Base-by-base conservation (phyloP, 2,329 filamentous ascomycete genomes). In the Sclerotinia trifoliorum region DNA sequence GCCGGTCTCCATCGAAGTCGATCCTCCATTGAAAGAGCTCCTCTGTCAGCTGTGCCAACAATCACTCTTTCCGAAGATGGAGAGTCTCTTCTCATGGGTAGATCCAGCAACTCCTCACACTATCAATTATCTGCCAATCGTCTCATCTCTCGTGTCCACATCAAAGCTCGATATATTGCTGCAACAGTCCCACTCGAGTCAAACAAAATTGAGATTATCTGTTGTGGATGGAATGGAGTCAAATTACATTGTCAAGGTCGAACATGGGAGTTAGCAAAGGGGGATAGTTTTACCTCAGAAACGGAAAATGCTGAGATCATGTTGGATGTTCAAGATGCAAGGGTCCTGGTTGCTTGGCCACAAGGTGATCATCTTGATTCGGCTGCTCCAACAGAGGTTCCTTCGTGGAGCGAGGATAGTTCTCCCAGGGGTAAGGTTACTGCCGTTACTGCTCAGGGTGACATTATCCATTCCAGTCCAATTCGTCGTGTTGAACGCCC, bases 31-130 rank as follows among this genome's bases (percentile, higher is more conserved):
- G 93, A 79, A 81, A 90, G 95, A 76, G 88, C 88, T 74, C 95
- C 95, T 52, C 85, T 99, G 64, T 90, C 90, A 65, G 86, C 90
- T 63, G 89, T 99, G 63, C 93, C 93, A n/a, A 88, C 89, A 29
- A 83, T 98, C 71, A 87, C 92, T 78, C 86, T 98, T 24, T 88
- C 89, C 66, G 90, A 89, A 73, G 92, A 91, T 80, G 94, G 94
- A 71, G 92, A 96, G 75, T 82, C 88, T 19, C 81, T 97, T 46
- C 85, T 90, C 70, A 95, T 99, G 90, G 95, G 95, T 71, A 88
- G 95, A 73, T 97, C 94, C 7, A 97, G 92, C 81, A 94, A 93
- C 80, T 96, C 94, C 19, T 96, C 93, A n/a, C 89, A 97, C 77
- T 95, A 94, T 79, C 94, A 97, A 80, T 85, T 99, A 19, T 95